Evolutionary conservation across 2,329 filamentous ascomycete species (phyloP), one percentile per base, ranked within the genome.

Genomic region (Hypomyces perniciosus): DNA sequence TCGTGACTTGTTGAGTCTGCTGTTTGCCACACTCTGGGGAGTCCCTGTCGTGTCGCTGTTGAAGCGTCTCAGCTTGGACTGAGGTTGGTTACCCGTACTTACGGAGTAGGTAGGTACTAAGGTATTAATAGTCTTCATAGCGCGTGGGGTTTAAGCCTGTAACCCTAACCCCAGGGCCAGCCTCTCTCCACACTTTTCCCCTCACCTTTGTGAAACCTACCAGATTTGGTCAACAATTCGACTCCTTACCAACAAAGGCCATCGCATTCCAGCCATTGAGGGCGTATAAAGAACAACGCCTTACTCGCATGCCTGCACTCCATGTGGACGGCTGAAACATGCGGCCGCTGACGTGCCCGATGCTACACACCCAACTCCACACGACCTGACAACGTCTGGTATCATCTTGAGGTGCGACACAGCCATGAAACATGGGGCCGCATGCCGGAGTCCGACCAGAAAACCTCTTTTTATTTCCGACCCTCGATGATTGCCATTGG

Each of bases 361-460:
- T 20, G 20, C 20, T 20, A 20, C 20, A 20, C 20, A 20, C 20
- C 20, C 30, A 43, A 50, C 51, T 41, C 51, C 46, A 33, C 46
- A 20, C 6, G 7, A 31, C n/a, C 29, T 40, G 30, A 33, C 12
- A 43, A 41, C 27, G 39, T 27, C 45, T 37, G 45, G 50, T 45
- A 48, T 47, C 45, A 35, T 40, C 45, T 13, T 30, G 9, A 38
- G 29, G 35, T 54, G n/a, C 49, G 49, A 54, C 50, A 51, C 52
- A 41, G 30, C 27, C 9, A 52, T 54, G 52, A 52, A 54, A 54
- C 50, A 46, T 49, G 52, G 45, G 38, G 41, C 48, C 35, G 51
- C 48, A 44, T 46, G 41, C 40, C 47, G 49, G 47, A 42, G 37
- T 28, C 52, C 45, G 47, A 52, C 49, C 50, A 33, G 35, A 29